Evolutionary conservation across 306 rosid genomes (phyloP).

Genomic region (Rosa rugosa): DNA sequence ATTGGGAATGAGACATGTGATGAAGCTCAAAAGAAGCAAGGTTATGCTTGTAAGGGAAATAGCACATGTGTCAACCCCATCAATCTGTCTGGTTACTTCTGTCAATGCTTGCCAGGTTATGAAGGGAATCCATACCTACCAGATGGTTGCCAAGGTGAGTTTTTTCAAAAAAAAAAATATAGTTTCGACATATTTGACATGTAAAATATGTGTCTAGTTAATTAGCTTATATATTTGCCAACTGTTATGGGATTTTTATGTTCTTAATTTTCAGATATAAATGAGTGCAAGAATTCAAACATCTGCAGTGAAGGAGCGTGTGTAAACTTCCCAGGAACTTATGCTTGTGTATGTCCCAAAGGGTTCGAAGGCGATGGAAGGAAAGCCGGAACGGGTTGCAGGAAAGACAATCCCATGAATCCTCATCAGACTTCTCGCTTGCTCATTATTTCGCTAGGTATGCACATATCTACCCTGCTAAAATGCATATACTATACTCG

Average conservation of each 20-base stretch:
- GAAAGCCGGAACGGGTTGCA: slow-evolving; percentile 14
- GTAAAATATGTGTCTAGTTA: background rate
- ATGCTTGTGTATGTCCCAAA: slow-evolving; percentile 7
- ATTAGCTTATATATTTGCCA: background rate
- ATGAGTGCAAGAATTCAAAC: slow-evolving; percentile 35
- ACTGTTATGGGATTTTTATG: background rate
- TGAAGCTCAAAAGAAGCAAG: background rate
- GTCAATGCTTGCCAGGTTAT: slow-evolving; percentile 28
- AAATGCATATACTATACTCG: background rate
- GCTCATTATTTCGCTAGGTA: slow-evolving; percentile 4
- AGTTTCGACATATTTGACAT: background rate
- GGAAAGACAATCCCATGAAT: background rate
- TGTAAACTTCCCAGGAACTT: background rate
- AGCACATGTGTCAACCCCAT: slow-evolving; percentile 7
- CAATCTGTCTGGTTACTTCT: slow-evolving; percentile 18
- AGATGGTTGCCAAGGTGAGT: slow-evolving; percentile 31
- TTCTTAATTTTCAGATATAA: slow-evolving; percentile 20
- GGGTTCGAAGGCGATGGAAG: slow-evolving; percentile 15
- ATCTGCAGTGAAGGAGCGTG: slow-evolving; percentile 7
- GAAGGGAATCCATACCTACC: slow-evolving; percentile 30
- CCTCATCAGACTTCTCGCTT: background rate
- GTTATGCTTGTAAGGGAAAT: slow-evolving; percentile 8
- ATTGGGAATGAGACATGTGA: slow-evolving; percentile 20
- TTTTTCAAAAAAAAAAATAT: background rate
- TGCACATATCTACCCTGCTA: background rate